A percentile compares a stretch with the other conserved stretches of the same genome.
phyloP scores from a whole-genome alignment of 768 basidiomycete genomes.

The Porpolomopsis calyptriformis region DNA sequence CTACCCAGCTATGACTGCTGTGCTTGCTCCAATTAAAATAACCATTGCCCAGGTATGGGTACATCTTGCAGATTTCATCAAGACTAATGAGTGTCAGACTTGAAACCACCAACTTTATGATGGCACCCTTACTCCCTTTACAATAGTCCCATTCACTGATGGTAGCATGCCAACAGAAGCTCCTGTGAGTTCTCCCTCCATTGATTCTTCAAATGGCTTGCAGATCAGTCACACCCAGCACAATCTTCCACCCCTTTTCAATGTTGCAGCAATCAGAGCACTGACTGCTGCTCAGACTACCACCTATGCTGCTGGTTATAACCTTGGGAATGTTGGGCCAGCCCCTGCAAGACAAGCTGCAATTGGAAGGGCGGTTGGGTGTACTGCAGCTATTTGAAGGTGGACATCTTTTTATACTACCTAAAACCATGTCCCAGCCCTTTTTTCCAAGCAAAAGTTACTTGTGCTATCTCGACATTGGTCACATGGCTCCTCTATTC shows the following conservation, averaged over 20 bases:
- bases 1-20: constrained; percentile 7
- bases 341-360: constrained; percentile 1
- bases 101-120: constrained; percentile 5
- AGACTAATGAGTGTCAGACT: constrained; percentile 3
- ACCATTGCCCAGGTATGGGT: constrained; percentile 1
- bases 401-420: too few relatives aligned
- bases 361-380: constrained; percentile 3
- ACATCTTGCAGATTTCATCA: constrained; percentile 1
- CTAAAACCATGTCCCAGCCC: too few relatives aligned
- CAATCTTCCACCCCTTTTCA: constrained; percentile 4
- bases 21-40: constrained; percentile 2
- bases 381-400: too few relatives aligned
- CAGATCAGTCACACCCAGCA: constrained; percentile 3
- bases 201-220: constrained; percentile 2
- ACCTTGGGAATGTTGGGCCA: not conserved
- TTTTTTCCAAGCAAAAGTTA: too few relatives aligned
- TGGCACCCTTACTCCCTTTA: constrained; percentile 9
- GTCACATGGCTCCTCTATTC: too few relatives aligned
- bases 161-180: constrained; percentile 10
- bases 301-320: constrained; percentile 3
- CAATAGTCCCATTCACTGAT: constrained; percentile 12
- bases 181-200: constrained; percentile 11
- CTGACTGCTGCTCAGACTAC: constrained; percentile 2
- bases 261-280: constrained; percentile 3
- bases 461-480: too few relatives aligned